Conservation (phyloP, 495 filamentous ascomycete species). For the Evernia prunastri region DNA sequence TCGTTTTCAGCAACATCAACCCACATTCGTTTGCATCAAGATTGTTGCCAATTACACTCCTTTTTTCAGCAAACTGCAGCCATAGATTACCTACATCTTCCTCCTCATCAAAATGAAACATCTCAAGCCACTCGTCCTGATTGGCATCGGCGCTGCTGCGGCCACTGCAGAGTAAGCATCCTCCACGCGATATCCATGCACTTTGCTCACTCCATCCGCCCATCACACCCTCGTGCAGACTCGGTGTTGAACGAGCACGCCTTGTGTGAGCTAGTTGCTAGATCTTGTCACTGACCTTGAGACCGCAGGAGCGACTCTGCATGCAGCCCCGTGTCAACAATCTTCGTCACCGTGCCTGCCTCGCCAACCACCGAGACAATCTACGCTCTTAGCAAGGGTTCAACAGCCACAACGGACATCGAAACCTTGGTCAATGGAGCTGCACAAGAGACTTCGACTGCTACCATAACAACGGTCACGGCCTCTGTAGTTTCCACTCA, state of each 20-base stretch:
- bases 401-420: not conserved
- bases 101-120: slow-evolving; percentile 12
- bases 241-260: not conserved
- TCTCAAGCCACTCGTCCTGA: slow-evolving; percentile 11
- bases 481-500: slow-evolving; percentile 5
- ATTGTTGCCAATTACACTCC: not conserved
- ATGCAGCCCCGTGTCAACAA: slow-evolving; percentile 12
- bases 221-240: not conserved
- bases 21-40: slow-evolving; percentile 14
- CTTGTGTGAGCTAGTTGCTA: not conserved
- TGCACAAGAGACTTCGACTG: slow-evolving; percentile 11
- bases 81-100: slow-evolving; percentile 7
- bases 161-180: slow-evolving; percentile 8
- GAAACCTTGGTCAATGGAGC: slow-evolving; percentile 8
- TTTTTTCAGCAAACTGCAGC: not conserved
- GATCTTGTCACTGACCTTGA: not conserved
- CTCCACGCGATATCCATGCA: not conserved
- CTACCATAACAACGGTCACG: slow-evolving; percentile 14
- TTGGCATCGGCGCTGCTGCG: slow-evolving; percentile 14
- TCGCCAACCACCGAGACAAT: slow-evolving; percentile 20
- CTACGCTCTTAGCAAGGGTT: not conserved
- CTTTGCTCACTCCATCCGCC: not conserved
- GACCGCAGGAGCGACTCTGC: not conserved
- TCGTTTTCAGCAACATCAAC: slow-evolving; percentile 1
- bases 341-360: slow-evolving; percentile 11